phyloP scores from a whole-genome alignment of 352 stramenopile genomes.

The Globisporangium iwayamae region DNA sequence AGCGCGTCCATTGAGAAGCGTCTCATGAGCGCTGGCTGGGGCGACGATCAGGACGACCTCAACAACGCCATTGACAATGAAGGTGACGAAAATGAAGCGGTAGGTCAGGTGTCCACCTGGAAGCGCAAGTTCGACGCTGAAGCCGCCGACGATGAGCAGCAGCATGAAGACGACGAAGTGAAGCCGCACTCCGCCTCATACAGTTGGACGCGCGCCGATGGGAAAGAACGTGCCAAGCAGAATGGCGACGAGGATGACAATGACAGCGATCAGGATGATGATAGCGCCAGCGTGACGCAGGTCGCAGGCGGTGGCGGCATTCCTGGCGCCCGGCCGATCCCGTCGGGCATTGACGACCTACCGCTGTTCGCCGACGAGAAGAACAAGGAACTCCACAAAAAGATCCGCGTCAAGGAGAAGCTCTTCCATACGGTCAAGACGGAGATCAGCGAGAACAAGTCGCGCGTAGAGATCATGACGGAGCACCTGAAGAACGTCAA shows the following conservation, averaged over 20 bases:
- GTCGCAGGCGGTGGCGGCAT: background rate
- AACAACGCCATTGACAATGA: constrained; percentile 9
- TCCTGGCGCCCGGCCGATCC: constrained; percentile 31
- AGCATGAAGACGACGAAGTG: constrained; percentile 19
- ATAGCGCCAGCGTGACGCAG: constrained; percentile 8
- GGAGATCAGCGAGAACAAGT: constrained; percentile 77
- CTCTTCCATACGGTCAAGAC: constrained; percentile 52
- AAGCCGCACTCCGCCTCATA: constrained; percentile 27
- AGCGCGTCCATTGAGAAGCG: constrained; percentile 12
- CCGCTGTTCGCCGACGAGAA: constrained; percentile 87
- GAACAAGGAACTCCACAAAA: constrained; percentile 77
- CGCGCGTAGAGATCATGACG: constrained; percentile 92
- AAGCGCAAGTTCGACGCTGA: constrained; percentile 17
- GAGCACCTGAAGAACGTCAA: constrained; percentile 96
- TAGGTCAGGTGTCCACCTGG: constrained; percentile 11
- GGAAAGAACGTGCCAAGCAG: constrained; percentile 24
- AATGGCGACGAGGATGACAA: constrained; percentile 25
- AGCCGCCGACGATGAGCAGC: constrained; percentile 17
- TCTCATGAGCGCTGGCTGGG: constrained; percentile 26
- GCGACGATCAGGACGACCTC: constrained; percentile 13
- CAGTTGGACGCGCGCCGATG: constrained; percentile 66
- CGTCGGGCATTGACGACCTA: constrained; percentile 84
- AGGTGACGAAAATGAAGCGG: constrained; percentile 11
- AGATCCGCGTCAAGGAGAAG: constrained; percentile 81
- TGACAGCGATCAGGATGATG: constrained; percentile 22